Percentiles rank a stretch among this genome's conserved stretches.
Conservation (phyloP, 768 basidiomycete genomes). For the Candolleomyces eurysporus region DNA sequence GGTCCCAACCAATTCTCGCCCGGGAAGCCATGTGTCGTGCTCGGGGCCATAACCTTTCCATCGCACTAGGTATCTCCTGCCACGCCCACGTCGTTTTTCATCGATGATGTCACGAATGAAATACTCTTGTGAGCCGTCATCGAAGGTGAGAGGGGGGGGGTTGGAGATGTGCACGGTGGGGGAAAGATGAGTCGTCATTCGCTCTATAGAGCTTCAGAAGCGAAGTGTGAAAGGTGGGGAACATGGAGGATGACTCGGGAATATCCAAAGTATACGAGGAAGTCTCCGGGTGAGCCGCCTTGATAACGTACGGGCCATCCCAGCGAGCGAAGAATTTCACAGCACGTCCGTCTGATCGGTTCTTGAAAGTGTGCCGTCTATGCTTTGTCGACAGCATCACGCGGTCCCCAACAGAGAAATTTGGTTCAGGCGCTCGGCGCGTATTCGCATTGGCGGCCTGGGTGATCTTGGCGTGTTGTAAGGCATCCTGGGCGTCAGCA, state of each 20-base stretch:
- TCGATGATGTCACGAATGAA: conserved; percentile 29
- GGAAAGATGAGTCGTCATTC: too few species aligned
- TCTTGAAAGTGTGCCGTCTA: conserved; percentile 25
- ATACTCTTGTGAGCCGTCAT: conserved; percentile 7
- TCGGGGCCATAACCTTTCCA: conserved; percentile 24
- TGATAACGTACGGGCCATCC: conserved; percentile 27
- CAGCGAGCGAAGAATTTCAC: conserved; percentile 42
- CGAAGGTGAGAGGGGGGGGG: not conserved
- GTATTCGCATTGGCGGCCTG: not conserved
- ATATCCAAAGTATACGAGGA: conserved; percentile 26
- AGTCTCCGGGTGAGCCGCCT: not conserved
- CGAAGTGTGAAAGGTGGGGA: conserved; percentile 34
- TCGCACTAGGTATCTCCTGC: conserved; percentile 27
- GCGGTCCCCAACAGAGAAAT: not conserved
- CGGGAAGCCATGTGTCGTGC: not conserved
- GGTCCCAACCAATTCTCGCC: not conserved
- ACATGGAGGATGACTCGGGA: conserved; percentile 8
- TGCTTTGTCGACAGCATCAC: conserved; percentile 31
- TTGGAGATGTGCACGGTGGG: not conserved
- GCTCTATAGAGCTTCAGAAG: too few species aligned
- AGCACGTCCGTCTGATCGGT: conserved; percentile 22
- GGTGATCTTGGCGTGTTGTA: not conserved
- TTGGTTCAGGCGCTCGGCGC: not conserved
- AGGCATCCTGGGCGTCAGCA: not conserved
- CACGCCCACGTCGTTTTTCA: conserved; percentile 17